Base-by-base conservation (phyloP, 306 rosid species). In the Ceratonia siliqua region DNA sequence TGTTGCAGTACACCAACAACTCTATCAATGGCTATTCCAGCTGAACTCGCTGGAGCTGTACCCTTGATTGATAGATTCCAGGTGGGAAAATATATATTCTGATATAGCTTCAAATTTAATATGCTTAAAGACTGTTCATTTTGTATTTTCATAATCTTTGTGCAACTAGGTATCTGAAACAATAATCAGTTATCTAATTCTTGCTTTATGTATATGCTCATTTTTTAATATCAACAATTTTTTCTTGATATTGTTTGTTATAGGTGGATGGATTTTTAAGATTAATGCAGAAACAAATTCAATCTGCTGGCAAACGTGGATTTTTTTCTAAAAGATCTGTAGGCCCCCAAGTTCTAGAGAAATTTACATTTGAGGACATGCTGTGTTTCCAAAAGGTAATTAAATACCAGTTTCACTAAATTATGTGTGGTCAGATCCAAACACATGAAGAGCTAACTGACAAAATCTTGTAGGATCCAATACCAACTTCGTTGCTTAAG, bases 271-370 rank as follows among this genome's bases (percentile, higher is more conserved):
- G 89, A 27, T 92, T 92, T 74, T 62, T 92, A 67, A 90, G 88
- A 81, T 72, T 86, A 78, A 90, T 92, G 96, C 94, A 92, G 72
- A 92, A 92, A 38, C 96, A 92, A 74, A 92, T 92, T 81, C 98
- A 90, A 35, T 92, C 96, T 11, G 87, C 95, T 46, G 98, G 96
- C 22, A 92, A 90, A 79, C 98, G 98, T 8, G 95, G 96, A 13
- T 89, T 92, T 70, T 92, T 92, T 75, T 84, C 88, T n/a, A 92
- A 87, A 86, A 89, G 86, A 76, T 84, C 94, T 4, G 81, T 86
- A 3, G 92, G 92, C 17, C 89, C 90, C 49, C 98, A 87, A 82
- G 73, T 84, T 62, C 91, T 84, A 36, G 96, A 87, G 11, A 92
- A 54, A 78, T 83, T 85, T 72, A 90, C 91, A 48, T 84, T 92